Percentiles rank a stretch among this genome's conserved stretches.
Conservation (phyloP, 768 basidiomycete genomes). For the Russula sp. region DNA sequence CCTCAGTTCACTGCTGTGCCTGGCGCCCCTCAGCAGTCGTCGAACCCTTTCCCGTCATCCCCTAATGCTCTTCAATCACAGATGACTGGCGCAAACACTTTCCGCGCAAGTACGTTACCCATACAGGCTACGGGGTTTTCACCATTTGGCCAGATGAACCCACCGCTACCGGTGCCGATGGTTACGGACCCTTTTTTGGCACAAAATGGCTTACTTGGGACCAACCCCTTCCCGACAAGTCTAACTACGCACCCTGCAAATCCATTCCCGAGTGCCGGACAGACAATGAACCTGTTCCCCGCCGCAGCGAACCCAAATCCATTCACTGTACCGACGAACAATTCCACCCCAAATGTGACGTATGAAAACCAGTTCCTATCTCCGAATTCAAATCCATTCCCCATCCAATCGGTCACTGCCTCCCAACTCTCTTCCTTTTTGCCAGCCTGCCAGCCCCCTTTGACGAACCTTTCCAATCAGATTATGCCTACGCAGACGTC, state of each 20-base stretch:
- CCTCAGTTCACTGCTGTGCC: slow-evolving; percentile 30
- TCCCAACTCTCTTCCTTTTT: slow-evolving; percentile 19
- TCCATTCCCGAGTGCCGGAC: slow-evolving; percentile 14
- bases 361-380: slow-evolving; percentile 3
- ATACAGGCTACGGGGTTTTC: slow-evolving; percentile 28
- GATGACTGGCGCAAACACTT: slow-evolving; percentile 59
- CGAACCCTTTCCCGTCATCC: slow-evolving; percentile 44
- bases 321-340: slow-evolving; percentile 1
- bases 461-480: background rate
- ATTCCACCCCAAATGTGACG: background rate
- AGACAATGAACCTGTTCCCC: slow-evolving; percentile 22
- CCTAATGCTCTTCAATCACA: slow-evolving; percentile 52
- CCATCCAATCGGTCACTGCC: background rate
- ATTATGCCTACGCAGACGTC: slow-evolving; percentile 30
- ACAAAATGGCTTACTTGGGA: slow-evolving; percentile 14
- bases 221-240: slow-evolving; percentile 11
- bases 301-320: slow-evolving; percentile 12
- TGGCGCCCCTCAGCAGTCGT: slow-evolving; percentile 11
- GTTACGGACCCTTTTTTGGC: slow-evolving; percentile 24
- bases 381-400: slow-evolving; percentile 17
- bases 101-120: slow-evolving; percentile 66
- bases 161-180: slow-evolving; percentile 19
- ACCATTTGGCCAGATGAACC: slow-evolving; percentile 22
- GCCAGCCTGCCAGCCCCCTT: slow-evolving; percentile 6
- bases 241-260: background rate